These are phyloP conservation scores for Epichloe elymi DNA, from an alignment of 2,329 filamentous ascomycete species.

Conservation along the genomic window DNA sequence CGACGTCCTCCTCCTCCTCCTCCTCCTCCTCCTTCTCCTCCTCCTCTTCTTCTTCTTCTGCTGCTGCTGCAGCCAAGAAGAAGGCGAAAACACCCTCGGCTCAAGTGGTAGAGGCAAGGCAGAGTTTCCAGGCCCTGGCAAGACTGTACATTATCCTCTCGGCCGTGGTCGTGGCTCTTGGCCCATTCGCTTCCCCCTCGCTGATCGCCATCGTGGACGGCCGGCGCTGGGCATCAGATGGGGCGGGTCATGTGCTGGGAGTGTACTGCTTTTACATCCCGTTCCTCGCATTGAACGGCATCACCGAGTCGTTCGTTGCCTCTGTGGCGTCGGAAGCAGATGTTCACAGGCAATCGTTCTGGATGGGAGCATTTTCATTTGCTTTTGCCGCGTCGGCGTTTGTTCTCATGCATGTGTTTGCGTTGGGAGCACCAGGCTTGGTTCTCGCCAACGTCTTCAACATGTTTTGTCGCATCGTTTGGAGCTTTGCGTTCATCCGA, in stretches of 20 bases:
- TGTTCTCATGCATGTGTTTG: slow-evolving; percentile 55
- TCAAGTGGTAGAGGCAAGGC: slow-evolving; percentile 27
- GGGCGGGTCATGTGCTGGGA: slow-evolving; percentile 60
- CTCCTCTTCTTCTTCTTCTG: not conserved
- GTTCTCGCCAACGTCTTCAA: slow-evolving; percentile 83
- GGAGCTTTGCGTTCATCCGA: slow-evolving; percentile 63
- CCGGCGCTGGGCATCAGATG: slow-evolving; percentile 57
- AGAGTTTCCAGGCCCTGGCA: slow-evolving; percentile 51
- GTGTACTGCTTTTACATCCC: slow-evolving; percentile 90
- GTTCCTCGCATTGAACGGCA: slow-evolving; percentile 79
- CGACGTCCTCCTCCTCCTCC: slow-evolving; percentile 12
- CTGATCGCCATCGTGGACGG: slow-evolving; percentile 68
- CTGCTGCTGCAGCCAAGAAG: not conserved
- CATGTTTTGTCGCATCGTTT: slow-evolving; percentile 73
- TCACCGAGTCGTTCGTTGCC: slow-evolving; percentile 85
- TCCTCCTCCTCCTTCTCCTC: no score
- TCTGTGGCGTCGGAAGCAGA: slow-evolving; percentile 67
- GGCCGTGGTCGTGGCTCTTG: slow-evolving; percentile 52
- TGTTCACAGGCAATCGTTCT: slow-evolving; percentile 63
- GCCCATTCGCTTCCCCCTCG: slow-evolving; percentile 61
- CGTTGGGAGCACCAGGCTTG: slow-evolving; percentile 64
- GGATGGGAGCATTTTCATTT: slow-evolving; percentile 73
- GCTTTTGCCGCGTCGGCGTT: slow-evolving; percentile 66
- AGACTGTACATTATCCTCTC: slow-evolving; percentile 64
- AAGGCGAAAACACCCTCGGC: slow-evolving; percentile 9